A percentile compares a stretch with the other conserved stretches of the same genome.
Conservation (phyloP, 345 rosid genomes). For the Bruguiera parviflora region DNA sequence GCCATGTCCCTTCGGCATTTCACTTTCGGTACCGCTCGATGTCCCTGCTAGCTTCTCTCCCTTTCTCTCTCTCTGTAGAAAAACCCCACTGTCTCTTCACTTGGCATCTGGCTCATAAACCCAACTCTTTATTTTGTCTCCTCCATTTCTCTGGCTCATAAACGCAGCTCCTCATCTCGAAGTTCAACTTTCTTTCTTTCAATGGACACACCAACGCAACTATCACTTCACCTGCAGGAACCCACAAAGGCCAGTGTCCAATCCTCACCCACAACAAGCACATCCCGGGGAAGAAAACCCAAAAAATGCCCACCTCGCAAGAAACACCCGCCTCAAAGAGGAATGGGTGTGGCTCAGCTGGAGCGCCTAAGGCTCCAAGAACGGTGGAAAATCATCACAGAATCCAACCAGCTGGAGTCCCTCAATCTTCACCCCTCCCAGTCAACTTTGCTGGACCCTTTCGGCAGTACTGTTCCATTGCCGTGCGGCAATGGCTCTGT, state of each 20-base stretch:
- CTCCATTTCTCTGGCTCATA: not conserved
- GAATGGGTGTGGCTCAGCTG: slow-evolving; percentile 80
- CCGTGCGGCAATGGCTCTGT: slow-evolving; percentile 38
- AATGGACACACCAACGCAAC: slow-evolving; percentile 11
- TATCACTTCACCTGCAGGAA: slow-evolving; percentile 4
- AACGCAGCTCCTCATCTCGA: too few relatives aligned
- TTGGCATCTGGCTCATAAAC: not conserved
- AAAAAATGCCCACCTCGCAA: slow-evolving; percentile 31
- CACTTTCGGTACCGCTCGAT: not conserved
- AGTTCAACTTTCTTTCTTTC: not conserved
- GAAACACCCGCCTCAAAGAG: slow-evolving; percentile 51
- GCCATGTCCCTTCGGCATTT: slow-evolving; percentile 27
- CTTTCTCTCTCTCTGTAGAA: not conserved
- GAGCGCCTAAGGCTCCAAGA: slow-evolving; percentile 49
- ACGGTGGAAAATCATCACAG: slow-evolving; percentile 34
- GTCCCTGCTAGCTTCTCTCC: slow-evolving; percentile 1
- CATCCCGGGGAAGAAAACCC: slow-evolving; percentile 18
- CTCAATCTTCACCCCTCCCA: not conserved
- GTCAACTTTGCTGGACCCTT: slow-evolving; percentile 7
- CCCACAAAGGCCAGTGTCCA: slow-evolving; percentile 16
- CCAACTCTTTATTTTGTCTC: not conserved
- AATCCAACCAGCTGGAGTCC: slow-evolving; percentile 12
- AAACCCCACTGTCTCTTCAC: not conserved
- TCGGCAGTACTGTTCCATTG: slow-evolving; percentile 15
- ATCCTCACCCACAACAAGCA: not conserved